A percentile compares a stretch with the other conserved stretches of the same genome.
phyloP scores from a whole-genome alignment of 164 flowering plant species.

The Cinnamomum micranthum region DNA sequence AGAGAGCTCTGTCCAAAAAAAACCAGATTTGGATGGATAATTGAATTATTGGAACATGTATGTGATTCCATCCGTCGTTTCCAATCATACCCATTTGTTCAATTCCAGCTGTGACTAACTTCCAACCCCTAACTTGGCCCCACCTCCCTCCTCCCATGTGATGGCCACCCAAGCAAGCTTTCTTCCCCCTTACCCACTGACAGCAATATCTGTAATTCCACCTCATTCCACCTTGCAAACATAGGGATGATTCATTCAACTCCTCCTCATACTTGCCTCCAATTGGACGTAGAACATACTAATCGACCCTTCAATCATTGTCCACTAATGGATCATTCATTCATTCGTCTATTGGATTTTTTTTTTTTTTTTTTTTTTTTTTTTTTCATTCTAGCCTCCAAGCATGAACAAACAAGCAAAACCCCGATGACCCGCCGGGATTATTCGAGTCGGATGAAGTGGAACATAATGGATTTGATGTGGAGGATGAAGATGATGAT shows the following conservation, averaged over 20 bases:
- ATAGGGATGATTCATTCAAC: not conserved
- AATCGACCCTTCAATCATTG: not conserved
- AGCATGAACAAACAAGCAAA: slow-evolving; percentile 68
- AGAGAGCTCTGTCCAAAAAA: not conserved
- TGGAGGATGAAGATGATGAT: slow-evolving; percentile 19
- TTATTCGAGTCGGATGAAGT: slow-evolving; percentile 28
- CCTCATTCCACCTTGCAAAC: slow-evolving; percentile 1
- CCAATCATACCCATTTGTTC: slow-evolving; percentile 35
- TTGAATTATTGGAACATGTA: slow-evolving; percentile 37
- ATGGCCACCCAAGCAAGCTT: slow-evolving; percentile 12
- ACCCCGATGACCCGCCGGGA: slow-evolving; percentile 42
- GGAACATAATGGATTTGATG: slow-evolving; percentile 29
- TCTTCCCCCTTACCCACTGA: slow-evolving; percentile 8
- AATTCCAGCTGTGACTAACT: slow-evolving; percentile 42
- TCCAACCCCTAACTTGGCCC: slow-evolving; percentile 24
- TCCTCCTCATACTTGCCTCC: not conserved
- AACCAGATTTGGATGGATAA: slow-evolving; percentile 27
- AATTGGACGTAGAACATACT: not conserved
- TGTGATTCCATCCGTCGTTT: slow-evolving; percentile 38
- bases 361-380: not conserved
- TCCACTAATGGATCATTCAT: slow-evolving; percentile 11
- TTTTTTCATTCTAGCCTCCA: slow-evolving; percentile 45
- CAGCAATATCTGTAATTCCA: slow-evolving; percentile 3
- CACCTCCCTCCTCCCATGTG: slow-evolving; percentile 24
- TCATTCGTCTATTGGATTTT: slow-evolving; percentile 14